Conservation (phyloP, 805 yeast species). For the Debaryomyces maramus region DNA sequence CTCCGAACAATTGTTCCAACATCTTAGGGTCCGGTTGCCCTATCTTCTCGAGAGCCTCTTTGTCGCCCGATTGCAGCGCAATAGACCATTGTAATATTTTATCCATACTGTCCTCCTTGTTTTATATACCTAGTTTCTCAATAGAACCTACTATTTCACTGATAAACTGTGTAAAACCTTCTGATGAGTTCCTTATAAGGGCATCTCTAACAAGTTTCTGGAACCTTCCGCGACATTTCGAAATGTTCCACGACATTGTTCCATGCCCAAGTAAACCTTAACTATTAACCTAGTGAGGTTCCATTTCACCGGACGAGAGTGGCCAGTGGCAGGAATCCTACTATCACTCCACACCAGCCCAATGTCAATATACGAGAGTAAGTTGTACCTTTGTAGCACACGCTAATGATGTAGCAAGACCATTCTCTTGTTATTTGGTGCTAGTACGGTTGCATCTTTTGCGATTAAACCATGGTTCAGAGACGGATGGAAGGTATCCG, state of each 20-base stretch:
- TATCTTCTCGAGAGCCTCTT: conserved; percentile 59
- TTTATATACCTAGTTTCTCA: background rate
- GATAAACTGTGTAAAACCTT: no score
- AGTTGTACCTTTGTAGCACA: no score
- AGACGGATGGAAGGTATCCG: conserved; percentile 10
- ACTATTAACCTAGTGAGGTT: background rate
- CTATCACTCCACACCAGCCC: no score
- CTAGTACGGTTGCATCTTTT: no score
- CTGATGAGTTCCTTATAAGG: background rate
- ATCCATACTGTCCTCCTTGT: conserved; percentile 56
- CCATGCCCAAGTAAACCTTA: no score
- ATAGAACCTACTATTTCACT: background rate
- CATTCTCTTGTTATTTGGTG: no score
- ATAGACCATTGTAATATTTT: conserved; percentile 91
- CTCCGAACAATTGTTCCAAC: conserved; percentile 72
- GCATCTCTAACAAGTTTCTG: background rate
- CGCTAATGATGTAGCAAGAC: no score
- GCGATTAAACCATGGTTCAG: no score
- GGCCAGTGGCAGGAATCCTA: no score
- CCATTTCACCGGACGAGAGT: conserved; percentile 1
- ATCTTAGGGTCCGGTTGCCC: conserved; percentile 80
- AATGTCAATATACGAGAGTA: no score
- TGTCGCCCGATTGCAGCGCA: conserved; percentile 70
- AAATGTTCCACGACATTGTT: background rate
- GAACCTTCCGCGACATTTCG: background rate